Evolutionary conservation across 805 yeast genomes (phyloP).

Genomic region (Candida schatavii): DNA sequence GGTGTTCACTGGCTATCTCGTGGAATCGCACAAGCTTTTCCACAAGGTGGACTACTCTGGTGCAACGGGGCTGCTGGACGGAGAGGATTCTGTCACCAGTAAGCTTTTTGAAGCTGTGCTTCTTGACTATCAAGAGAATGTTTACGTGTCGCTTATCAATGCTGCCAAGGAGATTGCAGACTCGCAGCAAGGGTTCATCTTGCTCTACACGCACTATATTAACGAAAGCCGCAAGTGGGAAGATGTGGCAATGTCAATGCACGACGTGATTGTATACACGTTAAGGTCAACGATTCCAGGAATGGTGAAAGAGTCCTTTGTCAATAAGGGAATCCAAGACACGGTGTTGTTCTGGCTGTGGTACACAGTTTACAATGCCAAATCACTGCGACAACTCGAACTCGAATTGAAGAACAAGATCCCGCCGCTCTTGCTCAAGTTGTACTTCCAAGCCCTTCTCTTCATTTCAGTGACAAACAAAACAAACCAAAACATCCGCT

Average conservation of each 20-base stretch:
- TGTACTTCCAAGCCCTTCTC: constrained; percentile 31
- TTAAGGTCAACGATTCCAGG: constrained; percentile 35
- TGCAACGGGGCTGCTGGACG: too few species aligned
- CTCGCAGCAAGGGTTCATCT: constrained; percentile 28
- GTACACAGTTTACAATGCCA: constrained; percentile 27
- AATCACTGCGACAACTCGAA: constrained; percentile 3
- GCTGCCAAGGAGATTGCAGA: constrained; percentile 27
- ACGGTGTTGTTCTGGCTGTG: constrained; percentile 31
- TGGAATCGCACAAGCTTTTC: constrained; percentile 43
- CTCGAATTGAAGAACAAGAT: constrained; percentile 28
- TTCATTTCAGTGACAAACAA: constrained; percentile 14
- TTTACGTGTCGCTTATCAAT: constrained; percentile 24
- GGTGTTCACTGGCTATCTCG: constrained; percentile 33
- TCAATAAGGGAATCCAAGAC: not conserved
- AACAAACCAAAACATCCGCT: constrained; percentile 31
- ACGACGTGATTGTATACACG: constrained; percentile 18
- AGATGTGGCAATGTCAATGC: constrained; percentile 12
- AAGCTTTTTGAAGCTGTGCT: constrained; percentile 40
- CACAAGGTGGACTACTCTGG: constrained; percentile 20
- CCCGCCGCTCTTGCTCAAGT: constrained; percentile 26
- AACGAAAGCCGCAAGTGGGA: constrained; percentile 15
- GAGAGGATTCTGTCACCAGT: constrained; percentile 27
- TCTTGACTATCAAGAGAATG: constrained; percentile 39
- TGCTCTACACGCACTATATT: constrained; percentile 16
- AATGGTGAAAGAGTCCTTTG: constrained; percentile 22